These are phyloP conservation scores for Prosopis cineraria DNA, from an alignment of 306 rosid genomes.

Conservation along the genomic window DNA sequence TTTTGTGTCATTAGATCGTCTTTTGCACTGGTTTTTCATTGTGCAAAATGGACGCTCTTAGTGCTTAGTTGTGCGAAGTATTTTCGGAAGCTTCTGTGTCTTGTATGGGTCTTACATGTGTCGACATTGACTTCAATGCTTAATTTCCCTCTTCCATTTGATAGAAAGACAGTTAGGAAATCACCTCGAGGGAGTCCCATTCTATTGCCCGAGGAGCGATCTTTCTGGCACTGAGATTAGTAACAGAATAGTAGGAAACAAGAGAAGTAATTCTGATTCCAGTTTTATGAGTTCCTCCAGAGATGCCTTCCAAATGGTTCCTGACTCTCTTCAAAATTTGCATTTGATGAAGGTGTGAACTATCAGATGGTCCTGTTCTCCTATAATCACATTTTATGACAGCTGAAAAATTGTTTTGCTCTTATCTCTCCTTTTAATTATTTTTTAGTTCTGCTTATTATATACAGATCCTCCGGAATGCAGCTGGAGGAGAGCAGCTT, in stretches of 20 bases:
- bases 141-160: slow-evolving; percentile 38
- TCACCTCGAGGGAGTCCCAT: slow-evolving; percentile 93
- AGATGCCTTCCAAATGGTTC: slow-evolving; percentile 65
- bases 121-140: slow-evolving; percentile 39
- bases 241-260: slow-evolving; percentile 70
- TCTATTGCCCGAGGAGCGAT: slow-evolving; percentile 79
- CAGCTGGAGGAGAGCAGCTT: slow-evolving; percentile 68
- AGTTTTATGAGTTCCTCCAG: slow-evolving; percentile 71
- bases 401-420: background rate
- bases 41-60: slow-evolving; percentile 17
- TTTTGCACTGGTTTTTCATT: background rate
- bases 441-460: slow-evolving; percentile 34
- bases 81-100: slow-evolving; percentile 17
- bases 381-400: slow-evolving; percentile 11
- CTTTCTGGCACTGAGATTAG: slow-evolving; percentile 70
- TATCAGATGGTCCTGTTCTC: slow-evolving; percentile 6
- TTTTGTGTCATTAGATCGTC: slow-evolving; percentile 14
- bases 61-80: background rate
- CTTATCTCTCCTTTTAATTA: slow-evolving; percentile 21
- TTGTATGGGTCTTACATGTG: slow-evolving; percentile 26
- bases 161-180: slow-evolving; percentile 72
- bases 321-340: slow-evolving; percentile 72
- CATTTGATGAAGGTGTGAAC: slow-evolving; percentile 78
- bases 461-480: slow-evolving; percentile 62
- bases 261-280: slow-evolving; percentile 87